A percentile compares a stretch with the other conserved stretches of the same genome.
Evolutionary conservation across 768 basidiomycete genomes (phyloP).

Genomic region (Suillus subaureus): DNA sequence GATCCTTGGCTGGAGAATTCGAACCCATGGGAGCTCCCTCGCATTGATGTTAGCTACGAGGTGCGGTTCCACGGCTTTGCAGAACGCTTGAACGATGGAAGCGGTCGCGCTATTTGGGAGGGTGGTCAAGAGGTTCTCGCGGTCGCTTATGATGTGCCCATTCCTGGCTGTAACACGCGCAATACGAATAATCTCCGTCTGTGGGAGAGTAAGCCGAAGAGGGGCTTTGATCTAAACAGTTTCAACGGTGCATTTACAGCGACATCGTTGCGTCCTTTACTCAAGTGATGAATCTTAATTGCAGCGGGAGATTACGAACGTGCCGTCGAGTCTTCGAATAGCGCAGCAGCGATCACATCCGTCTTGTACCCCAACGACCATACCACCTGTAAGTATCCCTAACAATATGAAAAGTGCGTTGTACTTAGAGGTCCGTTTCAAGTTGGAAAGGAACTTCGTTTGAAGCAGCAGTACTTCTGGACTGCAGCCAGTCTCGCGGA

Average conservation of each 20-base stretch:
- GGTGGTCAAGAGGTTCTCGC: slow-evolving; percentile 95
- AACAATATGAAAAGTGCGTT: not conserved
- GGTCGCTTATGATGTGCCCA: slow-evolving; percentile 92
- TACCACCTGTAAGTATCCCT: slow-evolving; percentile 51
- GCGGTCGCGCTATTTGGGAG: slow-evolving; percentile 68
- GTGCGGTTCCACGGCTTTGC: slow-evolving; percentile 89
- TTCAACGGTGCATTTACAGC: slow-evolving; percentile 73
- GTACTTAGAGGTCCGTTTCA: slow-evolving; percentile 4
- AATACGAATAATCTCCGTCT: slow-evolving; percentile 89
- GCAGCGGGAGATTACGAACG: slow-evolving; percentile 91
- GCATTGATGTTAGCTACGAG: slow-evolving; percentile 82
- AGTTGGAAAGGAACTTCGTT: slow-evolving; percentile 86
- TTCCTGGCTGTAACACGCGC: slow-evolving; percentile 79
- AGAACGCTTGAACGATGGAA: slow-evolving; percentile 62
- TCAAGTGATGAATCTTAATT: not conserved
- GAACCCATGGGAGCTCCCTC: slow-evolving; percentile 88
- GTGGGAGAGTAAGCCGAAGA: slow-evolving; percentile 85
- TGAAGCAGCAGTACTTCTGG: slow-evolving; percentile 99
- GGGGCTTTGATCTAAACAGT: slow-evolving; percentile 90
- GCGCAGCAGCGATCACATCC: slow-evolving; percentile 90
- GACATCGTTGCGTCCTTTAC: not conserved
- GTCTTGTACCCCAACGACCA: slow-evolving; percentile 98
- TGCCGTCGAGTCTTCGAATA: slow-evolving; percentile 85
- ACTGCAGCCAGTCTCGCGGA: slow-evolving; percentile 86
- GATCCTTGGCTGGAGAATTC: slow-evolving; percentile 91